These are phyloP conservation scores for Drechslerella coelobrocha DNA, from an alignment of 2,329 filamentous ascomycete genomes.

Conservation along the genomic window DNA sequence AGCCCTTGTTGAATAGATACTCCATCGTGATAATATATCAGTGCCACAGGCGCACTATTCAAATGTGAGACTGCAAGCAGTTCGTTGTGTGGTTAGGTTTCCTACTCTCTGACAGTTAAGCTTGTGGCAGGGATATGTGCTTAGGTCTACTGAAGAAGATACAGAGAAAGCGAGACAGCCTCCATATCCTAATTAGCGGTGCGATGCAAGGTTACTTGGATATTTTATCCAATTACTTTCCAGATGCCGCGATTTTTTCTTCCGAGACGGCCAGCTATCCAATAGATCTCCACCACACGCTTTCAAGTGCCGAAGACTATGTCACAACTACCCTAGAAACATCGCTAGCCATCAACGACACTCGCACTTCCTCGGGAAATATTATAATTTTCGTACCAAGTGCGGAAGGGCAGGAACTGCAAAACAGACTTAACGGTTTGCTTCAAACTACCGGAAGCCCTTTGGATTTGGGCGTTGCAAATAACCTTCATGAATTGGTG, in stretches of 20 bases:
- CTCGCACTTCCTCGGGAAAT: background rate
- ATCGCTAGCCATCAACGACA: background rate
- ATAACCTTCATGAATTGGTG: conserved; percentile 3
- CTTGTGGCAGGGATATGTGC: conserved; percentile 79
- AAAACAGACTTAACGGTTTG: conserved; percentile 12
- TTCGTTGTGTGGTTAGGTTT: background rate
- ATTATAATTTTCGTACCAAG: conserved; percentile 25
- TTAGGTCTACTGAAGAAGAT: conserved; percentile 93
- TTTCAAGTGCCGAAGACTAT: conserved; percentile 7
- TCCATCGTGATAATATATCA: conserved; percentile 98
- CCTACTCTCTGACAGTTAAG: conserved; percentile 3
- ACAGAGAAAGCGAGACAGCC: conserved; percentile 75
- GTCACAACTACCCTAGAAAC: conserved; percentile 10
- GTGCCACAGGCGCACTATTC: conserved; percentile 87
- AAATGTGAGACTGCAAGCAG: conserved; percentile 13
- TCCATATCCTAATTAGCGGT: conserved; percentile 89
- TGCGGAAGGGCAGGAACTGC: conserved; percentile 10
- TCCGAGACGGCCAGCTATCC: conserved; percentile 87
- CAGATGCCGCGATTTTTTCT: conserved; percentile 63
- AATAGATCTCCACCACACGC: conserved; percentile 81
- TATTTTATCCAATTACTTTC: conserved; percentile 15
- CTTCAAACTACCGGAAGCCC: background rate
- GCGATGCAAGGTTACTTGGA: conserved; percentile 60
- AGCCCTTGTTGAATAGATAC: conserved; percentile 87
- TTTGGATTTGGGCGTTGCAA: background rate